phyloP scores from a whole-genome alignment of 495 filamentous ascomycete genomes.

The Tricharina praecox region DNA sequence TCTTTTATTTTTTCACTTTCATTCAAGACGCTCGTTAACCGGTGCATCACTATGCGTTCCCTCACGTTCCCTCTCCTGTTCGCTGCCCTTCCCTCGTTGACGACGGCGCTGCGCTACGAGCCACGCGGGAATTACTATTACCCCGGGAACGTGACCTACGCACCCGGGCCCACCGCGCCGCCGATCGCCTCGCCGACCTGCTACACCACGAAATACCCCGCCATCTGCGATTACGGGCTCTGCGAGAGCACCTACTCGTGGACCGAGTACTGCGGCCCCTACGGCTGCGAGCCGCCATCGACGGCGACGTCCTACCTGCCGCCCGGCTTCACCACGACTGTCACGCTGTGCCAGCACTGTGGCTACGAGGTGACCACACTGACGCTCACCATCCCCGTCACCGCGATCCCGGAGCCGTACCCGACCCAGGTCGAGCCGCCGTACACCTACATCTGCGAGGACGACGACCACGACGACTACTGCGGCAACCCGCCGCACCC shows the following conservation, averaged over 20 bases:
- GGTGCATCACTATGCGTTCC: not conserved
- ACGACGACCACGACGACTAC: no score
- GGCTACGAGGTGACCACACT: constrained; percentile 18
- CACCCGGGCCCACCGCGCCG: constrained; percentile 7
- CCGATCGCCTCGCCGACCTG: constrained; percentile 13
- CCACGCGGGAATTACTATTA: not conserved
- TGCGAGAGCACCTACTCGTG: constrained; percentile 22
- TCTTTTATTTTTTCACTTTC: no score
- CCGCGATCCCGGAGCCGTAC: not conserved
- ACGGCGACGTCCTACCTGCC: constrained; percentile 12
- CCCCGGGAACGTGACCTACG: constrained; percentile 6
- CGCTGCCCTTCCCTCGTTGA: not conserved
- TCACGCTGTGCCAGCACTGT: constrained; percentile 20
- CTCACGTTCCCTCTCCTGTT: not conserved
- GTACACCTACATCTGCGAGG: no score
- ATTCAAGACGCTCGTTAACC: no score
- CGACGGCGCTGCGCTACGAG: not conserved
- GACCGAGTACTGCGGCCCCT: constrained; percentile 20
- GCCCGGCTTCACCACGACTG: constrained; percentile 19
- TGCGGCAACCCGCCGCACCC: no score
- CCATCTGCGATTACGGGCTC: constrained; percentile 16
- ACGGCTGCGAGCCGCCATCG: constrained; percentile 11
- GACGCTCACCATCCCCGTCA: not conserved
- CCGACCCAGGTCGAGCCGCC: no score
- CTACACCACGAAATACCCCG: constrained; percentile 18